Conservation (phyloP, 1,284 basidiomycete species). For the Gastroboletus turbinatus region DNA sequence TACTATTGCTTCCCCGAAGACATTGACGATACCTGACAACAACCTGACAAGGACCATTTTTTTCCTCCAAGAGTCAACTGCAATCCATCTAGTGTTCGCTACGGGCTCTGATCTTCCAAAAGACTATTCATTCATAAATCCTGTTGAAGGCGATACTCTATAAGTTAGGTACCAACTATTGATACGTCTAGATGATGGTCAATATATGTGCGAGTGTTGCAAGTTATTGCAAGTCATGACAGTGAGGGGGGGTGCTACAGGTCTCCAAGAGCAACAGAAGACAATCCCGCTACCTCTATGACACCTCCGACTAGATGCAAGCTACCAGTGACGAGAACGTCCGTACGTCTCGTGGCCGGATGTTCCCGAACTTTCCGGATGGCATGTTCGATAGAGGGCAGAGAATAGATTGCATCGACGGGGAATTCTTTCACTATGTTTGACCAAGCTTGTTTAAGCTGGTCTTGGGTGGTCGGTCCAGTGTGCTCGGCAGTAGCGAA, state of each 20-base stretch:
- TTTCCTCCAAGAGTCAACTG: not conserved
- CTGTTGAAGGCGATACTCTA: constrained; percentile 34
- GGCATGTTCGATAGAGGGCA: constrained; percentile 90
- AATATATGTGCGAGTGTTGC: not conserved
- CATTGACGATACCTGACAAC: not conserved
- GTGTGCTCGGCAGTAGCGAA: constrained; percentile 64
- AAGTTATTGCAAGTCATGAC: constrained; percentile 12
- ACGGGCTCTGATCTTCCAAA: not conserved
- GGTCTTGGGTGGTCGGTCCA: constrained; percentile 73
- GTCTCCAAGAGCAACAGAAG: constrained; percentile 53
- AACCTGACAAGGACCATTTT: not conserved
- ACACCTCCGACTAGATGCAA: constrained; percentile 94
- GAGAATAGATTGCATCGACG: constrained; percentile 64
- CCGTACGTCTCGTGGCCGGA: constrained; percentile 35
- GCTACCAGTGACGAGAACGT: constrained; percentile 89
- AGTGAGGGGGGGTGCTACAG: constrained; percentile 9
- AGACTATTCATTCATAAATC: constrained; percentile 6
- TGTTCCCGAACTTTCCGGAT: constrained; percentile 59
- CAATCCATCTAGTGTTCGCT: not conserved
- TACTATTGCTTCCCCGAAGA: not conserved
- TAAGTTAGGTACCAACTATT: constrained; percentile 9
- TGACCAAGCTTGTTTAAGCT: constrained; percentile 76
- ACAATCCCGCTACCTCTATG: constrained; percentile 85
- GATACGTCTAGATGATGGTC: constrained; percentile 3
- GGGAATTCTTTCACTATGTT: constrained; percentile 63